Conservation (phyloP, 805 yeast species). For the Pichia manshurica region DNA sequence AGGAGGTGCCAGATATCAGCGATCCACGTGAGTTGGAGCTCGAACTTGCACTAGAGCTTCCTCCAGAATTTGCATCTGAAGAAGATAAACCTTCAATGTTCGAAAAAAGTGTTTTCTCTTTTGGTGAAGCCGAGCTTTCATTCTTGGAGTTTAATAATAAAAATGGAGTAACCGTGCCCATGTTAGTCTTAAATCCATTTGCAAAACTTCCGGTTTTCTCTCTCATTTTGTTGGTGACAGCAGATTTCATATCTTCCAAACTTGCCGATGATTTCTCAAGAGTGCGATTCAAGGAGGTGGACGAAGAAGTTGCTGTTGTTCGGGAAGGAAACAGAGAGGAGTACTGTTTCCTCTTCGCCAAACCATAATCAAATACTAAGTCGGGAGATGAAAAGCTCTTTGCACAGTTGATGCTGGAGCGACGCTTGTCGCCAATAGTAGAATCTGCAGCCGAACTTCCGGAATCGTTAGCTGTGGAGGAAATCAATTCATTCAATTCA, state of each 20-base stretch:
- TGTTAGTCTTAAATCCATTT: not conserved
- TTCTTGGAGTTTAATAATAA: not conserved
- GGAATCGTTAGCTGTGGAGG: not conserved
- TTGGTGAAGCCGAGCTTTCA: not conserved
- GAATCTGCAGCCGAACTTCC: not conserved
- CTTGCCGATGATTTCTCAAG: too few relatives aligned
- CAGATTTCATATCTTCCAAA: not conserved
- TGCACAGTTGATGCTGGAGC: not conserved
- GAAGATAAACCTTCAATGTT: too few relatives aligned
- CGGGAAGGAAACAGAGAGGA: conserved; percentile 8
- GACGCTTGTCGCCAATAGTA: conserved; percentile 1
- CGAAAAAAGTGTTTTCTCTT: too few relatives aligned
- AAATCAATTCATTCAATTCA: conserved; percentile 4
- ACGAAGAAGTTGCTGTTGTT: not conserved
- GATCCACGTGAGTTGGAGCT: not conserved
- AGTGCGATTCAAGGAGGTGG: not conserved
- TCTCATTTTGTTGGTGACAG: too few relatives aligned
- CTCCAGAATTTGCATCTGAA: not conserved
- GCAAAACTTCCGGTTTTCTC: not conserved
- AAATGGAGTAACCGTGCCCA: conserved; percentile 1
- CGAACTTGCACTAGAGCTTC: not conserved
- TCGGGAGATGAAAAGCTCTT: not conserved
- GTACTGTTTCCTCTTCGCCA: conserved; percentile 10
- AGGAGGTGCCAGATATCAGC: too few relatives aligned
- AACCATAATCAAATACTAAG: conserved; percentile 6